Percentiles rank a stretch among this genome's conserved stretches.
These are phyloP conservation scores for Crucihimalaya himalaica DNA, from an alignment of 345 rosid genomes.

Conservation along the genomic window DNA sequence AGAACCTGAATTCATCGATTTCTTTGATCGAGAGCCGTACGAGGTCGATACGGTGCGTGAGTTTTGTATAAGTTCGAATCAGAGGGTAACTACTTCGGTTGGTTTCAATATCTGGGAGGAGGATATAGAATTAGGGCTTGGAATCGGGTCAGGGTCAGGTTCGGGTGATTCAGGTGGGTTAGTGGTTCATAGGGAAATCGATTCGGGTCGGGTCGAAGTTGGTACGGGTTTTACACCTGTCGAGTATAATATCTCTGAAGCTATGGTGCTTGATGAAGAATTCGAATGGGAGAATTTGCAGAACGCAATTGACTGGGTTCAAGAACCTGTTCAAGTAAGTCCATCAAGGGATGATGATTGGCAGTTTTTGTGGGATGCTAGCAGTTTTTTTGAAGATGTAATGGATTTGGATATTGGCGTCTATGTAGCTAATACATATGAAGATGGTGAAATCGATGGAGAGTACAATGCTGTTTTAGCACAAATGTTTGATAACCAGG, in stretches of 20 bases:
- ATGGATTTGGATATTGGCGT: constrained; percentile 7
- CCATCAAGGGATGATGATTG: not conserved
- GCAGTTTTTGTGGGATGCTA: not conserved
- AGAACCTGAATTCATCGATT: constrained; percentile 29
- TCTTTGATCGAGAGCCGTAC: constrained; percentile 26
- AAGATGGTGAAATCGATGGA: not conserved
- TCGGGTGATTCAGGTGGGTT: not conserved
- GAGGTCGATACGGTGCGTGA: not conserved
- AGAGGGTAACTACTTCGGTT: not conserved
- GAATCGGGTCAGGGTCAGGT: constrained; percentile 25
- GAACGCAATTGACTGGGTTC: constrained; percentile 6
- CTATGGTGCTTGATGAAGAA: constrained; percentile 29
- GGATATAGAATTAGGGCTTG: constrained; percentile 28
- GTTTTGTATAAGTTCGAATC: not conserved
- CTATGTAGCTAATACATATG: constrained; percentile 8
- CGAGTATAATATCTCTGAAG: not conserved
- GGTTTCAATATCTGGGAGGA: constrained; percentile 5
- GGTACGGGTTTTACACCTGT: not conserved
- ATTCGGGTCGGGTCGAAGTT: constrained; percentile 18
- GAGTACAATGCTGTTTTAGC: constrained; percentile 21
- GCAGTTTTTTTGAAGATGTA: not conserved
- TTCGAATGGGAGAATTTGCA: constrained; percentile 39
- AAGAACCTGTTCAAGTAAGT: constrained; percentile 1
- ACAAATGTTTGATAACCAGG: constrained; percentile 27
- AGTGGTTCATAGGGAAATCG: constrained; percentile 25